Percentiles rank a stretch among this genome's conserved stretches.
These are phyloP conservation scores for Hypomyces perniciosus DNA, from an alignment of 2,329 filamentous ascomycete genomes.

Conservation along the genomic window DNA sequence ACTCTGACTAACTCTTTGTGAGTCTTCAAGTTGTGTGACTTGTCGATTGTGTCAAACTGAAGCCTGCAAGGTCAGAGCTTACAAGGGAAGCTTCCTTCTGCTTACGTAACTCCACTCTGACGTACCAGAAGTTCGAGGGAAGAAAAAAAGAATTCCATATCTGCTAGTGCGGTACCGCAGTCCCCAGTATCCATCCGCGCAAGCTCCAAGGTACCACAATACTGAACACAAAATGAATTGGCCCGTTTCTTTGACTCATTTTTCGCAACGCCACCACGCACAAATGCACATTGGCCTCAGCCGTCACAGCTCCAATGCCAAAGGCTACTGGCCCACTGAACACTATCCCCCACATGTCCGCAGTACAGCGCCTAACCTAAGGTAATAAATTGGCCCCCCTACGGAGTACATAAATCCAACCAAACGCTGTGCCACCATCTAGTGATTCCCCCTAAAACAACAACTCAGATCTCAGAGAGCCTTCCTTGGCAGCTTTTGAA, in stretches of 20 bases:
- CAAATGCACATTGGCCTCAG: background rate
- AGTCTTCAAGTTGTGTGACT: background rate
- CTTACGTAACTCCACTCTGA: background rate
- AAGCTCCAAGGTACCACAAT: background rate
- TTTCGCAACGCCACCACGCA: background rate
- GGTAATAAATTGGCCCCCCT: background rate
- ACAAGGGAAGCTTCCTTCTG: background rate
- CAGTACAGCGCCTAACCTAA: background rate
- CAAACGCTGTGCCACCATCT: background rate
- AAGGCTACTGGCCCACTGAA: background rate
- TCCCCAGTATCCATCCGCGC: background rate
- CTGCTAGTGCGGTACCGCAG: background rate
- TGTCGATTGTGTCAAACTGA: too few relatives aligned
- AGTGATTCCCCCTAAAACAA: background rate
- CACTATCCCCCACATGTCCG: too few relatives aligned
- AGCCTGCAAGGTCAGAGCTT: background rate
- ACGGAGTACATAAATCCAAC: background rate
- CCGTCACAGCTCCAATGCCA: background rate
- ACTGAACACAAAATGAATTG: background rate
- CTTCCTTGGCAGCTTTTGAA: conserved; percentile 1
- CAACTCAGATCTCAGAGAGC: background rate
- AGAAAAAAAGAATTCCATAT: background rate
- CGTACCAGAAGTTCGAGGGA: background rate
- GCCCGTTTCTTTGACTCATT: background rate
- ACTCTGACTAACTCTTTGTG: background rate